Evolutionary conservation across 768 basidiomycete genomes (phyloP).

Genomic region (Russula vinacea): DNA sequence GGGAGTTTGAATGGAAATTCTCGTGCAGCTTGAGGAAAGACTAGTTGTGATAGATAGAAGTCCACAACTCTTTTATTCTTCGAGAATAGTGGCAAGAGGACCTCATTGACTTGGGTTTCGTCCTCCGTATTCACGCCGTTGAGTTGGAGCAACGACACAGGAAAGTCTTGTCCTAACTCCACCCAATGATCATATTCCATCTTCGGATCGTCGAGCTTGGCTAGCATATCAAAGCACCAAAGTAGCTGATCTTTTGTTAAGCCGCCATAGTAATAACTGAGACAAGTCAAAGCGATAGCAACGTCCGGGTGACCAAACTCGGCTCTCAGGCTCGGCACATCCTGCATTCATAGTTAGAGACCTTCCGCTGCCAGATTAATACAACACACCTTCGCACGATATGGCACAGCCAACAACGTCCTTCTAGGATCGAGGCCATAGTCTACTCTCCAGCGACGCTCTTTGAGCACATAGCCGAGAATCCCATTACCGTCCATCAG

Average conservation of each 20-base stretch:
- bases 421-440: slow-evolving; percentile 47
- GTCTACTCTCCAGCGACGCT: slow-evolving; percentile 51
- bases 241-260: slow-evolving; percentile 41
- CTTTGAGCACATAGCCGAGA: slow-evolving; percentile 39
- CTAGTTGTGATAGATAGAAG: slow-evolving; percentile 46
- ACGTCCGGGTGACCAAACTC: slow-evolving; percentile 56
- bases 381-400: slow-evolving; percentile 41
- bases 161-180: slow-evolving; percentile 31
- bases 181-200: slow-evolving; percentile 46
- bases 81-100: slow-evolving; percentile 39
- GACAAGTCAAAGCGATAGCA: slow-evolving; percentile 44
- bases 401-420: slow-evolving; percentile 50
- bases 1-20: slow-evolving; percentile 48
- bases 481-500: slow-evolving; percentile 40
- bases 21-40: slow-evolving; percentile 51
- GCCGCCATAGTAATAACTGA: slow-evolving; percentile 51
- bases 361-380: background rate
- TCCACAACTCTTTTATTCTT: slow-evolving; percentile 43
- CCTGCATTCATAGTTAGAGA: slow-evolving; percentile 32
- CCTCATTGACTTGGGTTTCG: slow-evolving; percentile 33
- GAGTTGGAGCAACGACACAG: slow-evolving; percentile 35
- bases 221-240: slow-evolving; percentile 40
- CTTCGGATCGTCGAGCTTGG: slow-evolving; percentile 42
- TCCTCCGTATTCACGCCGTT: slow-evolving; percentile 46
- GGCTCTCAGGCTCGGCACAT: slow-evolving; percentile 44